Evolutionary conservation across 2,329 filamentous ascomycete genomes (phyloP), one percentile per base, ranked within the genome.

Genomic region (Escovopsis weberi): DNA sequence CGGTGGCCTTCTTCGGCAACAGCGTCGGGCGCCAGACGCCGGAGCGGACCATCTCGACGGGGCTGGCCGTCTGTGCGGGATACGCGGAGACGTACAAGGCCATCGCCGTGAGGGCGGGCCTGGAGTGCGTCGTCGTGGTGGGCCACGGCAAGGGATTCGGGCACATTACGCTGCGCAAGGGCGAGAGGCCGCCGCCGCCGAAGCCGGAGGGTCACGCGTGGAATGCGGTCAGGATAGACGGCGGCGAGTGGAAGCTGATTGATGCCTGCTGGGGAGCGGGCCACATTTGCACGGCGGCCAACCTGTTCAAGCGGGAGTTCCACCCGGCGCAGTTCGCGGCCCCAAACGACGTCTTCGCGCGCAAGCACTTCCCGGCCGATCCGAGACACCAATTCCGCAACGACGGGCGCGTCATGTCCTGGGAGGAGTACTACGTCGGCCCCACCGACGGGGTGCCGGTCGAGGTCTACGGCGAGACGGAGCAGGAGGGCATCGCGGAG

Each of bases 251-350:
- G 89, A 94, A 95, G 61, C 72, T 96, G 1, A 65, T 96, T 39
- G 91, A 98, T 55, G 63, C 82, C 1, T 96, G 89, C 57, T 98
- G 91, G 91, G 91, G 91, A 34, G 85, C 89, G 0, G 89, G 89
- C 2, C 68, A 75, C 47, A 62, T 94, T 8, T 61, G 68, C 37
- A 67, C 55, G 18, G 49, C 43, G 40, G 68, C 66, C 12, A 62
- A 71, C 44, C 60, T 67, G 1, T 95, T 87, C 62, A 72, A 72
- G 37, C 73, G 81, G 51, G 57, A 66, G 3, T 94, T 95, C 59
- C 71, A 67, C 1, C 75, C 86, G 0, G 60, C 68, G 7, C 62
- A 74, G 48, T 82, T 82, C 51, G 73, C 64, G 3, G 60, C 65
- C 45, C 60, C 62, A 40, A 95, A 95, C 56, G 81, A 89, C 42